These are phyloP conservation scores for Cercophora newfieldiana DNA, from an alignment of 495 filamentous ascomycete genomes.

Conservation along the genomic window DNA sequence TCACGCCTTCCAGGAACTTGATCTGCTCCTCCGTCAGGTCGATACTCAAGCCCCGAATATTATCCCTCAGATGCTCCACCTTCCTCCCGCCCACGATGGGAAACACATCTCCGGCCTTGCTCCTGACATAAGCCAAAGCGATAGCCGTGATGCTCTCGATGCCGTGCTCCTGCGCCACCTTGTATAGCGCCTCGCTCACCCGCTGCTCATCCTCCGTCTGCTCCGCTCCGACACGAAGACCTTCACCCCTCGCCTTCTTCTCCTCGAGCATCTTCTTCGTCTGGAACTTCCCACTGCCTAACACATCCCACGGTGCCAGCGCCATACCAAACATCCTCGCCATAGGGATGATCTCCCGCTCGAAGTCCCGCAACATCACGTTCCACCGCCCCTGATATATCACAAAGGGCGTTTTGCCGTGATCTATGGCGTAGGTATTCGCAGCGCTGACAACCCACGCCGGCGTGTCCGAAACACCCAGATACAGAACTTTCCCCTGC, in stretches of 20 bases:
- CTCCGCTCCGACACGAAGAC: constrained; percentile 31
- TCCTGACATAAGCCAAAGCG: constrained; percentile 58
- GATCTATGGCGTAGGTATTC: constrained; percentile 60
- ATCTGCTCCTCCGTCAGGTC: constrained; percentile 57
- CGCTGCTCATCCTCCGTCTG: constrained; percentile 43
- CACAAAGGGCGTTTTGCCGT: constrained; percentile 62
- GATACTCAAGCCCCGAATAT: constrained; percentile 60
- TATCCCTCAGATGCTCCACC: constrained; percentile 63
- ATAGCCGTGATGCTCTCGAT: constrained; percentile 41
- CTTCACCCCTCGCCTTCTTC: constrained; percentile 39
- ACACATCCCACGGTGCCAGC: constrained; percentile 56
- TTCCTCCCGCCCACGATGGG: constrained; percentile 60
- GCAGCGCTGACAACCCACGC: constrained; percentile 64
- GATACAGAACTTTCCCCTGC: constrained; percentile 64
- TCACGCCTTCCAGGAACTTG: constrained; percentile 53
- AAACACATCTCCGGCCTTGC: constrained; percentile 51
- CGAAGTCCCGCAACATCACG: constrained; percentile 54
- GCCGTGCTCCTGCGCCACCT: constrained; percentile 53
- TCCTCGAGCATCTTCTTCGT: constrained; percentile 41
- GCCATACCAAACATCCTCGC: constrained; percentile 60
- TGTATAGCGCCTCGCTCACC: constrained; percentile 49
- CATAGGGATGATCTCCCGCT: constrained; percentile 64
- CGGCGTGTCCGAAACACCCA: constrained; percentile 63
- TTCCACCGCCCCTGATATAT: constrained; percentile 72
- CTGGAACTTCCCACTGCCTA: constrained; percentile 58